Conservation (phyloP, 2,329 filamentous ascomycete genomes). For the Xylariales sp. region DNA sequence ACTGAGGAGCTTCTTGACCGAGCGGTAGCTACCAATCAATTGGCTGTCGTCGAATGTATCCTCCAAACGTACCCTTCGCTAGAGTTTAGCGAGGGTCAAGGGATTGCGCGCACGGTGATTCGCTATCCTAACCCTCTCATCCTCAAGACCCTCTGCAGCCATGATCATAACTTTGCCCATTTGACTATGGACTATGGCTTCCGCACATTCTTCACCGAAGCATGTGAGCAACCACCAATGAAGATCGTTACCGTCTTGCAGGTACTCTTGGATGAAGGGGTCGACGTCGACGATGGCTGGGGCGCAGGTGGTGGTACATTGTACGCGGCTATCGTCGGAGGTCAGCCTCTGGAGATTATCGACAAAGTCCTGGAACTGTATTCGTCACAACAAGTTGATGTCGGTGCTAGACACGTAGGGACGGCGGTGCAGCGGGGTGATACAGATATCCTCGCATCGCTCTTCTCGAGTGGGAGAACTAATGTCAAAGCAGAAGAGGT, state of each 20-base stretch:
- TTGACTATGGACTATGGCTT: conserved; percentile 1
- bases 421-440: neutral
- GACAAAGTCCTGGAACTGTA: neutral
- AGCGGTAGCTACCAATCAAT: neutral
- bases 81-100: neutral
- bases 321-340: neutral
- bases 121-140: neutral
- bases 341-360: neutral
- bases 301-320: conserved; percentile 1
- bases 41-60: conserved; percentile 1
- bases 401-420: neutral
- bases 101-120: neutral
- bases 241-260: neutral
- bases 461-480: neutral
- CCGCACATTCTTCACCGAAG: conserved; percentile 2
- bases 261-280: neutral
- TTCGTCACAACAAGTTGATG: conserved; percentile 1
- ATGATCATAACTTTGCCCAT: neutral
- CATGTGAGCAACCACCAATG: conserved; percentile 1
- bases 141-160: conserved; percentile 1
- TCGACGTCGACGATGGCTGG: neutral
- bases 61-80: neutral
- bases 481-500: neutral
- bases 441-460: neutral
- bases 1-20: conserved; percentile 1